Conservation (phyloP, 768 basidiomycete species). For the Kwoniella sp. region DNA sequence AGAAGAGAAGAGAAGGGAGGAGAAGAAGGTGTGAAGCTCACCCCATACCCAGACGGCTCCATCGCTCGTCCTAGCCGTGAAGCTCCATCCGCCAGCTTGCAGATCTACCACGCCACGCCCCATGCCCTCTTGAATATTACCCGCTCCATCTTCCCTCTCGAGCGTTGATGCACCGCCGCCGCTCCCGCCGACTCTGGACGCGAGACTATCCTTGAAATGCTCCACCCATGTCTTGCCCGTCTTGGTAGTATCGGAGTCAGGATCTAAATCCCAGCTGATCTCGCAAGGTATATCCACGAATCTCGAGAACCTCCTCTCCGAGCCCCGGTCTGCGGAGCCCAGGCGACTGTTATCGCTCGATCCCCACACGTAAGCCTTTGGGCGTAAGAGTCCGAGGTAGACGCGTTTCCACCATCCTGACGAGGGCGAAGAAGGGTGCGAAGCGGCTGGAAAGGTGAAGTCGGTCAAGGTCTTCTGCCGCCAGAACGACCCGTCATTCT, state of each 20-base stretch:
- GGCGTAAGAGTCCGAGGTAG: slow-evolving; percentile 25
- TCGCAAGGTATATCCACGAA: slow-evolving; percentile 35
- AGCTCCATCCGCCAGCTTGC: slow-evolving; percentile 51
- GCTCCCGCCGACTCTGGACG: not conserved
- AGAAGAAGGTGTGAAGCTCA: slow-evolving; percentile 17
- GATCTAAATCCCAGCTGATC: slow-evolving; percentile 19
- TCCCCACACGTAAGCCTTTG: slow-evolving; percentile 50
- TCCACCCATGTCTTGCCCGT: slow-evolving; percentile 16
- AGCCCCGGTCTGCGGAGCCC: slow-evolving; percentile 19
- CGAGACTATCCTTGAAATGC: slow-evolving; percentile 21
- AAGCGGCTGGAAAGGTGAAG: slow-evolving; percentile 32
- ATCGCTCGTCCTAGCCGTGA: slow-evolving; percentile 44
- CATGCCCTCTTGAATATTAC: not conserved
- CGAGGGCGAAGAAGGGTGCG: slow-evolving; percentile 20
- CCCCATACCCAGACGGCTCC: slow-evolving; percentile 54
- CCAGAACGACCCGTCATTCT: slow-evolving; percentile 47
- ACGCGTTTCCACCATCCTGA: slow-evolving; percentile 30
- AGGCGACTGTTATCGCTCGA: slow-evolving; percentile 37
- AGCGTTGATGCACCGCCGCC: not conserved
- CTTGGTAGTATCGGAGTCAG: not conserved
- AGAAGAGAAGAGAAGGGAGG: not conserved
- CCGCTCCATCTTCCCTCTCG: not conserved
- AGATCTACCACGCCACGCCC: slow-evolving; percentile 40
- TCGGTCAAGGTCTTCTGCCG: slow-evolving; percentile 33
- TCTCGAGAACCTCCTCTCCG: slow-evolving; percentile 10